These are phyloP conservation scores for Zangia roseola DNA, from an alignment of 768 basidiomycete genomes.

Conservation along the genomic window DNA sequence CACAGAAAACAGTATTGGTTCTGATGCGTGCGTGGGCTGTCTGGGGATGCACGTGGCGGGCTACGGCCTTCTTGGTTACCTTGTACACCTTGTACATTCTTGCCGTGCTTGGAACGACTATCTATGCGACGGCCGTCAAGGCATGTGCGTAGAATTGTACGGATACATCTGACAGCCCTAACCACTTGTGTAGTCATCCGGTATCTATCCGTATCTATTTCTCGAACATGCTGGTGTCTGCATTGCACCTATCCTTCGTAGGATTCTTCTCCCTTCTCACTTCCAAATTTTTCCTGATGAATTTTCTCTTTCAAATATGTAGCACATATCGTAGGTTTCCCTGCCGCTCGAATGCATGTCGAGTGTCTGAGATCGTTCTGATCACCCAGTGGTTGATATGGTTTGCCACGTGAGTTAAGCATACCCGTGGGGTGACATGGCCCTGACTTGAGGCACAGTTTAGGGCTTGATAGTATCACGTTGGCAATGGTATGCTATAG, in stretches of 20 bases:
- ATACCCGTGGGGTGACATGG: too few relatives aligned
- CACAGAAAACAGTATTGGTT: background rate
- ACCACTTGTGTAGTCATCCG: background rate
- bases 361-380: background rate
- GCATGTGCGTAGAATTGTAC: too few relatives aligned
- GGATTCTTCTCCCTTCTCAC: background rate
- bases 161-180: too few relatives aligned
- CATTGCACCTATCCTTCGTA: constrained; percentile 1
- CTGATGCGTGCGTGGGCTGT: constrained; percentile 4
- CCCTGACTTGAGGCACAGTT: background rate
- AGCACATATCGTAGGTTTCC: constrained; percentile 7
- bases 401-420: background rate
- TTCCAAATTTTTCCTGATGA: background rate
- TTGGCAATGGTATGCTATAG: background rate
- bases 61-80: background rate
- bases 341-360: background rate
- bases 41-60: background rate
- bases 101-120: too few relatives aligned
- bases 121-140: too few relatives aligned
- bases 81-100: background rate
- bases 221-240: constrained; percentile 12
- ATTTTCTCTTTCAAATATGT: background rate
- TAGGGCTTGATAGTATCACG: background rate
- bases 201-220: constrained; percentile 2
- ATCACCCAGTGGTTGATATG: background rate